Percentiles rank a stretch among this genome's conserved stretches.
phyloP scores from a whole-genome alignment of 495 filamentous ascomycete genomes.

The Trichoderma parareesei region DNA sequence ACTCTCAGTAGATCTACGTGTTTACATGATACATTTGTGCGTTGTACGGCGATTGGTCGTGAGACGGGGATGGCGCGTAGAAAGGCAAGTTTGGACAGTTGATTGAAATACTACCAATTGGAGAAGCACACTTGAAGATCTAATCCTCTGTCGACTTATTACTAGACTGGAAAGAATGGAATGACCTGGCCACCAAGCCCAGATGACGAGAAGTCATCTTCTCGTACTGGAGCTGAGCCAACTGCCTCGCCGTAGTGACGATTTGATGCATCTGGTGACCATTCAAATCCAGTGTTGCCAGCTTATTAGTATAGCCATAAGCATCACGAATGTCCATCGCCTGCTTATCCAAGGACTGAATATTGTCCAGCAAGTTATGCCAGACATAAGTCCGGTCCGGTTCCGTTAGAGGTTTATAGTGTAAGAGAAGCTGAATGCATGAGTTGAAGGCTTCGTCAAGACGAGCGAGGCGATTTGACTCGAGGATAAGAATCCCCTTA shows the following conservation, averaged over 20 bases:
- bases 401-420: slow-evolving; percentile 27
- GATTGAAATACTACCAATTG: too few relatives aligned
- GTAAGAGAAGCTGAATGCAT: slow-evolving; percentile 32
- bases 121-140: too few relatives aligned
- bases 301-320: slow-evolving; percentile 10
- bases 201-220: neutral
- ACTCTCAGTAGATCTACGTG: too few relatives aligned
- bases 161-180: neutral
- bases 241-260: slow-evolving; percentile 18
- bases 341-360: slow-evolving; percentile 4
- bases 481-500: slow-evolving; percentile 37
- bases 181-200: neutral
- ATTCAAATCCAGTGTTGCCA: slow-evolving; percentile 15
- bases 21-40: too few relatives aligned
- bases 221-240: neutral
- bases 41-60: too few relatives aligned
- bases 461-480: slow-evolving; percentile 30
- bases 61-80: too few relatives aligned
- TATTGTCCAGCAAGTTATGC: slow-evolving; percentile 22
- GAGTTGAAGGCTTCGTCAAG: slow-evolving; percentile 41
- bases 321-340: slow-evolving; percentile 16
- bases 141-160: too few relatives aligned
- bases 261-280: slow-evolving; percentile 19
- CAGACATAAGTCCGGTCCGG: slow-evolving; percentile 27
- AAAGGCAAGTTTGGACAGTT: too few relatives aligned